Base-by-base conservation (phyloP, 2,329 filamentous ascomycete species). In the Cryoendolithus antarcticus region DNA sequence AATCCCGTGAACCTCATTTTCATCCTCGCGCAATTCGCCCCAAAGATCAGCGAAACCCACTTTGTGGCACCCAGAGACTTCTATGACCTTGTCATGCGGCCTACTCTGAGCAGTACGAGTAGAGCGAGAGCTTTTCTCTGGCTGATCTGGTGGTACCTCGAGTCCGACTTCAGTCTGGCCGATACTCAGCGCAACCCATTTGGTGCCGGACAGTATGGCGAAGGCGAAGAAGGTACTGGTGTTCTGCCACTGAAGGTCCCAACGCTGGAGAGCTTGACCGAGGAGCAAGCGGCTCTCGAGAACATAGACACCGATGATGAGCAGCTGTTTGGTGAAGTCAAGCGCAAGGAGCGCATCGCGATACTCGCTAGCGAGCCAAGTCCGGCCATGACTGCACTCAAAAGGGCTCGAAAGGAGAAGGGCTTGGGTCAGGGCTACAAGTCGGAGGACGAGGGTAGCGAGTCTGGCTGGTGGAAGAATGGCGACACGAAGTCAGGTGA, bases 121-220 rank as follows among this genome's bases (percentile, higher is more conserved):
- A 76, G 91, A 46, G 88, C 91, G 1, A 78, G 69, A 33, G 89
- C 89, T 1, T 98, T 98, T 51, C 65, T 98, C 12, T 98, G 91
- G 91, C 69, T 98, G 46, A 93, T 98, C 78, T 98, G 91, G 91
- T 95, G 91, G 69, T 96, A 98, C 56, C 72, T 98, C 11, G 91
- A 98, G 59, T 94, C 88, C 21, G 86, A 95, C 58, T 96, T 95
- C 50, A 84, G 84, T 0, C 77, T 82, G 50, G 84, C 94, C 53
- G 86, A 84, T 40, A 89, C 86, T 33, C 72, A 85, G 35, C 80
- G 84, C 50, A 98, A 98, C 54, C 91, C 91, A 0, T 98, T 95
- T 52, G 91, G 91, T 0, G 60, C 59, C 8, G 68, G 68, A n/a
- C 58, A 61, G 39, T 51, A 58, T 68, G 8, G 78, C 13, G 53